Base-by-base conservation (phyloP, 2,329 filamentous ascomycete genomes). In the Parastagonospora nodorum region DNA sequence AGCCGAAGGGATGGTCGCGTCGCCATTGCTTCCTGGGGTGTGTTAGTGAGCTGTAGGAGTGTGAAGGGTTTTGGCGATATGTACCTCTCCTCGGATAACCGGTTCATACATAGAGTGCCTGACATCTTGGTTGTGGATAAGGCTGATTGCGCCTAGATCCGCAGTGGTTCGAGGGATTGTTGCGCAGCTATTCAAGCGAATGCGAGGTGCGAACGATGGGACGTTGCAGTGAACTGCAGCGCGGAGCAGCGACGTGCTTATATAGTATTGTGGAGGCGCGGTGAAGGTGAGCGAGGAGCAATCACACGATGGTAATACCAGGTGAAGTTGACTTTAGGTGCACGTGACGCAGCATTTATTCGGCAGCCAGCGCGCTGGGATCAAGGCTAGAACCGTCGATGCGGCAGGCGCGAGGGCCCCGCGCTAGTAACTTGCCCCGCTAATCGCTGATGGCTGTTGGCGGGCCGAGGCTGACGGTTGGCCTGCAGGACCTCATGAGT, bases 1-100 rank as follows among this genome's bases (percentile, higher is more conserved):
- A 99, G 55, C 94, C 94, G 69, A 99, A 99, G 0, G 95, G 95
- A 69, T 99, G 94, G 65, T 99, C 93, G 71, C 88, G 88, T 60
- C 94, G 87, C 94, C 94, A 99, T 78, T 96, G 91, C 78, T 96
- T 97, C 58, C 92, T 96, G 12, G 29, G 64, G 36, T 43, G 2
- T 9, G 43, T 72, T 45, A 72, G 68, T 38, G 2, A 8, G 5
- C 1, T 4, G n/a, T 4, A 27, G 8, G 24, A 2, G 14, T 4
- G 2, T 9, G 9, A 8, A 35, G n/a, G 29, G 5, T 2, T 5
- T 30, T 7, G 28, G 19, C 5, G 8, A 14, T 9, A 37, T 61
- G 42, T 54, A 73, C 72, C 72, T 67, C 68, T 75, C 72, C 52
- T 74, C 72, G 4, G 67, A 66, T 51, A 72, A 66, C 14, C 93